Percentiles rank a stretch among this genome's conserved stretches.
These are phyloP conservation scores for Aspergillus ustus DNA, from an alignment of 2,329 filamentous ascomycete species.

Conservation along the genomic window DNA sequence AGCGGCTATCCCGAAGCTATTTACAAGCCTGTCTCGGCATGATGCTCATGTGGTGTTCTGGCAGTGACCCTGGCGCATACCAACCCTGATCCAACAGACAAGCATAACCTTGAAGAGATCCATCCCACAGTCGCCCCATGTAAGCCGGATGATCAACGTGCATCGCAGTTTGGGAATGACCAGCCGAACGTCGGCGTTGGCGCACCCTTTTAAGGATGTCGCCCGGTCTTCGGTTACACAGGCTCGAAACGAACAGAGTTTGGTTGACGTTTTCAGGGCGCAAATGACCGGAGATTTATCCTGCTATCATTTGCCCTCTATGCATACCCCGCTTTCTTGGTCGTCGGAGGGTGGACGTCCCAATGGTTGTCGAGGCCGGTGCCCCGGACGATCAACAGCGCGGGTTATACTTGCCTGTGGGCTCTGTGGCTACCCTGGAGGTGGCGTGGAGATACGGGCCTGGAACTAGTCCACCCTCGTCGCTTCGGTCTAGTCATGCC, in stretches of 20 bases:
- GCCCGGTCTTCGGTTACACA: conserved; percentile 9
- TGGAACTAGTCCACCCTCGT: conserved; percentile 4
- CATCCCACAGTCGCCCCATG: background rate
- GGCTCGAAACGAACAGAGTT: conserved; percentile 3
- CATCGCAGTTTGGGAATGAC: conserved; percentile 4
- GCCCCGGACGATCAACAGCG: conserved; percentile 8
- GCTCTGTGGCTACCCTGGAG: background rate
- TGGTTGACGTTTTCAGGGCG: background rate
- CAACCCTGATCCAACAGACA: background rate
- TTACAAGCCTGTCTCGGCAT: background rate
- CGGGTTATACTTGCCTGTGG: conserved; percentile 5
- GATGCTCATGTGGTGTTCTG: conserved; percentile 3
- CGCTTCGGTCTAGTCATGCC: background rate
- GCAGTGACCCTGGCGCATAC: background rate
- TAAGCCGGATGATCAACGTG: conserved; percentile 6
- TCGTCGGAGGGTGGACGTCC: background rate
- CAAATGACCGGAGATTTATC: conserved; percentile 7
- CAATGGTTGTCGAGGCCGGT: conserved; percentile 3
- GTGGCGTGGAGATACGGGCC: conserved; percentile 8
- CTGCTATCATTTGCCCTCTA: background rate
- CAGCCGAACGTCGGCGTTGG: background rate
- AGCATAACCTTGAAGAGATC: background rate
- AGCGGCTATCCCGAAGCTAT: background rate
- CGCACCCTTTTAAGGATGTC: background rate
- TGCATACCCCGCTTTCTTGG: conserved; percentile 17